Evolutionary conservation across 108 stramenopile genomes (phyloP), one percentile per base, ranked within the genome.

Genomic region (Cyclotella choctawhatcheeana): DNA sequence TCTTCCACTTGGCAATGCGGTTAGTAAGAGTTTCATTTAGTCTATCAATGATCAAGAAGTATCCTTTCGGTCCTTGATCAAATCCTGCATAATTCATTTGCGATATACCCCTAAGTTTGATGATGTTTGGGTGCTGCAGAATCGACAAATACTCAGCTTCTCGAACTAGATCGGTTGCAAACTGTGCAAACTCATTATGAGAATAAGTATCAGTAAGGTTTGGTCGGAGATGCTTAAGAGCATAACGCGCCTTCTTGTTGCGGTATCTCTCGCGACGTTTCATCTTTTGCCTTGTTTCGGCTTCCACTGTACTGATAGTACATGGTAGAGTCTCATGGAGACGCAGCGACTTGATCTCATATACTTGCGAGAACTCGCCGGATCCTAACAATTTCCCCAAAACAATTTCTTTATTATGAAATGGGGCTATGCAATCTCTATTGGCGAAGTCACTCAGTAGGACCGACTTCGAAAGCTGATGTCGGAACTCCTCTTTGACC

Each of bases 341-440:
- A 34, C 22, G 10, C 16, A 74, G 66, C 3, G 73, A 74, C 64
- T 79, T 53, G 44, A 92, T 69, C 77, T 92, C 91, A 56, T 76
- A 89, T 8, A 92, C 88, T 44, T 89, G 74, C 26, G 85, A 85
- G 74, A 86, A 92, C n/a, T 88, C 88, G 18, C 91, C 91, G 1
- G 67, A 63, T 0, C 91, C 91, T 2, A 92, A 62, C 48, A 86
- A 69, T 18, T 79, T 81, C 4, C 91, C 91, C 13, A 88, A 37
- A 27, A 79, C 63, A 8, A 92, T 82, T 44, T 92, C 91, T 18
- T 52, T 54, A 16, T 64, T 67, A 26, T 79, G 73, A 62, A 92
- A 88, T 0, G 73, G 73, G 33, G 73, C 73, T 25, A 74, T 52
- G 44, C 43, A 45, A 48, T 74, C 64, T 66, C 30, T 31, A 14